A percentile compares a stretch with the other conserved stretches of the same genome.
Conservation (phyloP, 2,329 filamentous ascomycete genomes). For the Cytospora leucostoma region DNA sequence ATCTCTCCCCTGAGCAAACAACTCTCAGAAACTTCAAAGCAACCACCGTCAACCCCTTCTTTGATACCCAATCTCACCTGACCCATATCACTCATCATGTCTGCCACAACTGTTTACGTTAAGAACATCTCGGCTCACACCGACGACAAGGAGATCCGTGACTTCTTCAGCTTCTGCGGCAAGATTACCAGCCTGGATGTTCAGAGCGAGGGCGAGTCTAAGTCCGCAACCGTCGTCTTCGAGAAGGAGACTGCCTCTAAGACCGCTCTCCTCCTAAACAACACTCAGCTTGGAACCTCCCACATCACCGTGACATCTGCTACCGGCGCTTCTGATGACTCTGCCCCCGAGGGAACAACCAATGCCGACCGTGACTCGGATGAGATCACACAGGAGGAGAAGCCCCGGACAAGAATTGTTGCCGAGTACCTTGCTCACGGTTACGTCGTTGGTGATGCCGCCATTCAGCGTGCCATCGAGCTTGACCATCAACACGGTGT, state of each 20-base stretch:
- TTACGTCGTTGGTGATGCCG: slow-evolving; percentile 75
- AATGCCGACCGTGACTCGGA: slow-evolving; percentile 61
- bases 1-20: not conserved
- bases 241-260: slow-evolving; percentile 97
- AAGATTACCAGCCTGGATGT: slow-evolving; percentile 87
- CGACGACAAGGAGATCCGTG: slow-evolving; percentile 84
- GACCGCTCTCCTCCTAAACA: slow-evolving; percentile 94
- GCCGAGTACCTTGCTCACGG: slow-evolving; percentile 97
- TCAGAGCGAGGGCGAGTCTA: slow-evolving; percentile 65
- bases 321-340: slow-evolving; percentile 63
- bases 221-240: slow-evolving; percentile 90
- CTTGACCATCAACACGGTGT: slow-evolving; percentile 91
- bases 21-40: not conserved
- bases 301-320: slow-evolving; percentile 75
- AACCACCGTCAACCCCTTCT: not conserved
- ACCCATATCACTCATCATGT: slow-evolving; percentile 47
- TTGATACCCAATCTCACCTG: not conserved
- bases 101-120: slow-evolving; percentile 74
- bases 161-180: slow-evolving; percentile 97
- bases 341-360: slow-evolving; percentile 56
- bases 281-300: slow-evolving; percentile 88
- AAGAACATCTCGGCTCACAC: slow-evolving; percentile 84
- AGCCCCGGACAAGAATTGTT: slow-evolving; percentile 88
- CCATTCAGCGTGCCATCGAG: slow-evolving; percentile 80
- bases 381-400: slow-evolving; percentile 91